These are phyloP conservation scores for Tripterygium wilfordii DNA, from an alignment of 177 flowering plant genomes.

Conservation along the genomic window DNA sequence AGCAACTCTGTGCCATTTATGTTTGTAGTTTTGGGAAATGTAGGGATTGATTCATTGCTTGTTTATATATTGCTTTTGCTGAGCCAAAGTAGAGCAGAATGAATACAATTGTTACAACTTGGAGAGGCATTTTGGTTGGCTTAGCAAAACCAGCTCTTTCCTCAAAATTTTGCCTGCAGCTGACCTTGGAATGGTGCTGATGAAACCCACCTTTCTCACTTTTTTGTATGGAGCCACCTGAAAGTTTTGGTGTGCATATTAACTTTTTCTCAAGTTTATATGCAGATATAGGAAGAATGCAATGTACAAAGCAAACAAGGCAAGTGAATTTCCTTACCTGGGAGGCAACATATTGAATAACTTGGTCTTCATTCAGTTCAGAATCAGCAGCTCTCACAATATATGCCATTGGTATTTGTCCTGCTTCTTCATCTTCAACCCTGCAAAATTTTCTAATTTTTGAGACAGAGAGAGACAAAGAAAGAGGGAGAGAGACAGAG, in stretches of 20 bases:
- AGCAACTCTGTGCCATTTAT: too few species aligned
- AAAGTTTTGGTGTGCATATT: too few species aligned
- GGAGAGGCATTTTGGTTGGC: constrained; percentile 26
- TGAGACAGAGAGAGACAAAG: not conserved
- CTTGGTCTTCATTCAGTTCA: constrained; percentile 41
- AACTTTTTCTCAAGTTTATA: too few species aligned
- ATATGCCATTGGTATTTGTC: constrained; percentile 75
- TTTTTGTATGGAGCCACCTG: constrained; percentile 84
- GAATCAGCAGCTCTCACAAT: constrained; percentile 46
- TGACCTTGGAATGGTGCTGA: constrained; percentile 52
- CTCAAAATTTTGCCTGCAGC: constrained; percentile 75
- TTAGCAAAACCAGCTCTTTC: constrained; percentile 39
- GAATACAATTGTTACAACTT: constrained; percentile 27
- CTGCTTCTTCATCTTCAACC: constrained; percentile 66
- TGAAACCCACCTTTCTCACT: constrained; percentile 51
- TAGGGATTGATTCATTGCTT: too few species aligned
- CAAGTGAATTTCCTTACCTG: too few species aligned
- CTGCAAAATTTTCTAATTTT: constrained; percentile 22
- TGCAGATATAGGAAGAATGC: too few species aligned
- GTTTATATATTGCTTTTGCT: too few species aligned
- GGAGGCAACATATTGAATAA: constrained; percentile 52
- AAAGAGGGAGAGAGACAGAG: constrained; percentile 1
- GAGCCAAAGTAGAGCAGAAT: not conserved
- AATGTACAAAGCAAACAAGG: too few species aligned
- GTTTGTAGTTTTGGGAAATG: too few species aligned